phyloP scores from a whole-genome alignment of 2,329 filamentous ascomycete genomes.

The Biscogniauxia mediterranea region DNA sequence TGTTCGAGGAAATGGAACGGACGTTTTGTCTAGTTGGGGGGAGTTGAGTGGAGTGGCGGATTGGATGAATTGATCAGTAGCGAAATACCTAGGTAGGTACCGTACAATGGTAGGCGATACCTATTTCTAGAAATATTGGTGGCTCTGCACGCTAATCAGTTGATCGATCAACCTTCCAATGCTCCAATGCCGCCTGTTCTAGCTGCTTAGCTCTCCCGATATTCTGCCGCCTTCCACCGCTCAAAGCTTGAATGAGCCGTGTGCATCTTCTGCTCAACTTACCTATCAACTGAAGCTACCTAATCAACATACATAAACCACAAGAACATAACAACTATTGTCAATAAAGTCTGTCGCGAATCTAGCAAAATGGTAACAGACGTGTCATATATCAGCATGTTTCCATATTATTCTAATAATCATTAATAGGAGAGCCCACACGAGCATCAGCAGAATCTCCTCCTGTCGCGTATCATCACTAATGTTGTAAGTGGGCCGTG shows the following conservation, averaged over 20 bases:
- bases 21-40: too few relatives aligned
- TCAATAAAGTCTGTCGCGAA: background rate
- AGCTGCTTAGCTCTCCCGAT: background rate
- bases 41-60: too few relatives aligned
- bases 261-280: background rate
- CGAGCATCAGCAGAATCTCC: conserved; percentile 92
- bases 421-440: conserved; percentile 81
- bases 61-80: too few relatives aligned
- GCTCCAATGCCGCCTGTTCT: too few relatives aligned
- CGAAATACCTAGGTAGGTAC: too few relatives aligned
- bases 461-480: conserved; percentile 92
- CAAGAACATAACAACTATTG: background rate
- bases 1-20: too few relatives aligned
- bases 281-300: background rate
- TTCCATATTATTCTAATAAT: background rate
- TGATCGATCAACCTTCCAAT: too few relatives aligned
- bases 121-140: too few relatives aligned
- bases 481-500: conserved; percentile 72
- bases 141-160: too few relatives aligned
- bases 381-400: background rate
- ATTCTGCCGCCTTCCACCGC: conserved; percentile 38
- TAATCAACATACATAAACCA: background rate
- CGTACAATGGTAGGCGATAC: too few relatives aligned
- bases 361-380: background rate
- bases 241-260: background rate